A percentile compares a stretch with the other conserved stretches of the same genome.
Conservation (phyloP, 805 yeast genomes). For the Ogataea ganodermae region DNA sequence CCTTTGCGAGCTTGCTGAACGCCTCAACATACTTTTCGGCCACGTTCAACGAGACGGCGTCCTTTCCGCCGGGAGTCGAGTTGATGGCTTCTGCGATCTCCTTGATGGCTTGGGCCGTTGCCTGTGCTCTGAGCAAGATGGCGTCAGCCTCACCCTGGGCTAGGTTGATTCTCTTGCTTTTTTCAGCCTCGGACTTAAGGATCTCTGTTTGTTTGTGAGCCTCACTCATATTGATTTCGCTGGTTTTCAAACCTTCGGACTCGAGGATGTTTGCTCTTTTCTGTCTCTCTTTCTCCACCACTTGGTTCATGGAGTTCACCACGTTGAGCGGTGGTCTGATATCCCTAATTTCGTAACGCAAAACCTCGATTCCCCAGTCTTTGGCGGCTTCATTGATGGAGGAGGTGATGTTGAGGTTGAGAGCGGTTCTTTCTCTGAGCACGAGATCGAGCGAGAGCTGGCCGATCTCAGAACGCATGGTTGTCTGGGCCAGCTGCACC, state of each 20-base stretch:
- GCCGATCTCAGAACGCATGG: constrained; percentile 89
- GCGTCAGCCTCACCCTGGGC: constrained; percentile 80
- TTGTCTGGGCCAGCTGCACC: constrained; percentile 83
- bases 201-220: constrained; percentile 73
- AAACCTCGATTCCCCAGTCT: constrained; percentile 84
- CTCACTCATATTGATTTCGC: constrained; percentile 80
- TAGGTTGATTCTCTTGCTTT: constrained; percentile 59
- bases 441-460: constrained; percentile 79
- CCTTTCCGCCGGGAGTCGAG: constrained; percentile 67
- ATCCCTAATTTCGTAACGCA: constrained; percentile 84
- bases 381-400: constrained; percentile 82
- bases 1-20: constrained; percentile 80
- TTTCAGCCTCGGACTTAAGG: constrained; percentile 72
- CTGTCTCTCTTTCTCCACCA: constrained; percentile 83
- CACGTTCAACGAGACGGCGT: constrained; percentile 76
- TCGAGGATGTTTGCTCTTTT: constrained; percentile 87
- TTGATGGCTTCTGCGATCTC: constrained; percentile 66
- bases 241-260: constrained; percentile 79
- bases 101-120: constrained; percentile 71
- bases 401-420: constrained; percentile 72
- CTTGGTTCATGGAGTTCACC: constrained; percentile 88
- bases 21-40: constrained; percentile 85
- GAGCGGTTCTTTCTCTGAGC: constrained; percentile 69
- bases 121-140: constrained; percentile 62
- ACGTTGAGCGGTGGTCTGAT: constrained; percentile 86